Percentiles rank a stretch among this genome's conserved stretches.
Evolutionary conservation across 139 green algal species (phyloP).

Genomic region (Tetradesmus lagerheimii): DNA sequence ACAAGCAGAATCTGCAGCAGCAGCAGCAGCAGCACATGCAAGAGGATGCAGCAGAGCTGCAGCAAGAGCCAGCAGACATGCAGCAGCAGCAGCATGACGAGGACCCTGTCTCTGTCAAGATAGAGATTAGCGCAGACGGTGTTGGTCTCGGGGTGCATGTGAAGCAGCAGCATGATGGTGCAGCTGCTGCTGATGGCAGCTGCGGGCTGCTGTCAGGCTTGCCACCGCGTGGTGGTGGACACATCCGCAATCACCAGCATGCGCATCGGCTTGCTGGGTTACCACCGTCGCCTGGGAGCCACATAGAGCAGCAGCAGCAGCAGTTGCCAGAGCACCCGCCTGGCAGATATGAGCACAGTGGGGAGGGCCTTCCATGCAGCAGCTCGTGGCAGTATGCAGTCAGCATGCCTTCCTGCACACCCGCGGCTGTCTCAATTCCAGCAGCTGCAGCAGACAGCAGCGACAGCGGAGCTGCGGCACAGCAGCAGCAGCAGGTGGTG

Average conservation of each 20-base stretch:
- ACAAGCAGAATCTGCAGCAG: background rate
- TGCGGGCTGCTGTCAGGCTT: background rate
- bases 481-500: slow-evolving; percentile 12
- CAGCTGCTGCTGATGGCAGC: background rate
- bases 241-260: background rate
- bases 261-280: background rate
- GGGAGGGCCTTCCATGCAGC: slow-evolving; percentile 7
- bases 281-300: background rate
- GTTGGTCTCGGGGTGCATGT: background rate
- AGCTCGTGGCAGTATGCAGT: slow-evolving; percentile 31
- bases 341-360: slow-evolving; percentile 24
- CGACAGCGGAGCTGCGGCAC: background rate
- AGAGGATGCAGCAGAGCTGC: background rate
- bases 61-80: background rate
- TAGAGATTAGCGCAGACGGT: background rate
- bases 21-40: background rate
- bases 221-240: background rate
- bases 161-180: background rate
- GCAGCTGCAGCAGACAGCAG: background rate
- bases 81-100: background rate
- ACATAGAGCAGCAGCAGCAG: slow-evolving; percentile 7
- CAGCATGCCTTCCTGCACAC: background rate
- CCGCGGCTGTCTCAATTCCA: background rate
- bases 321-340: background rate
- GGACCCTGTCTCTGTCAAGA: background rate